These are phyloP conservation scores for Paracamarosporium sp. DNA, from an alignment of 2,329 filamentous ascomycete genomes.

Conservation along the genomic window DNA sequence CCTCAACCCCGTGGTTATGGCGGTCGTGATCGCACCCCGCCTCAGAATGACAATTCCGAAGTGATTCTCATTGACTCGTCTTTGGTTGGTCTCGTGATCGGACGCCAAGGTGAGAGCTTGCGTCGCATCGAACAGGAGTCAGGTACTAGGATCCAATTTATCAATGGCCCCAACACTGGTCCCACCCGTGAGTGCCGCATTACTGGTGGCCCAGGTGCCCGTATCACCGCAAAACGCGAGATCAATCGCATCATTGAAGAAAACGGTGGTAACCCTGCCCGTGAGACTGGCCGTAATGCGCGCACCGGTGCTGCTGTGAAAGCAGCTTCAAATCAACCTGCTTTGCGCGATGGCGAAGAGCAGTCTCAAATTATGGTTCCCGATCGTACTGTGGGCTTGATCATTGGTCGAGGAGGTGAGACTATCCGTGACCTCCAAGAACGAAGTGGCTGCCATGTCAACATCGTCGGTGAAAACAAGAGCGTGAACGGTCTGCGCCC, in stretches of 20 bases:
- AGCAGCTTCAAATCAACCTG: conserved; percentile 47
- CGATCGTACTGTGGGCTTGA: conserved; percentile 88
- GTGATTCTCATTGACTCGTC: conserved; percentile 86
- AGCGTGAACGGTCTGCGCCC: conserved; percentile 88
- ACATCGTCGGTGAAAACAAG: conserved; percentile 92
- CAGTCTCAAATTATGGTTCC: conserved; percentile 94
- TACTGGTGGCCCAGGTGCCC: conserved; percentile 72
- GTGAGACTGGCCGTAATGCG: conserved; percentile 46
- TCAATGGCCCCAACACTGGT: conserved; percentile 77
- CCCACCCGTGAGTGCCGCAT: conserved; percentile 86
- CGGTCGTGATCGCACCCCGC: conserved; percentile 65
- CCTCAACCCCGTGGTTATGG: conserved; percentile 59
- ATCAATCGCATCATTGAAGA: conserved; percentile 91
- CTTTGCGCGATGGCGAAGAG: conserved; percentile 79
- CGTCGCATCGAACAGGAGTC: conserved; percentile 84
- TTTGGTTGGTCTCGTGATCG: conserved; percentile 88
- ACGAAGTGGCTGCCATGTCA: conserved; percentile 91
- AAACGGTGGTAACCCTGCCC: conserved; percentile 65
- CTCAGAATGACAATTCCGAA: conserved; percentile 75
- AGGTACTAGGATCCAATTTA: conserved; percentile 84
- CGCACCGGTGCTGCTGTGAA: conserved; percentile 50
- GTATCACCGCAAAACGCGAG: conserved; percentile 79
- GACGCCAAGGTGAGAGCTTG: conserved; percentile 87
- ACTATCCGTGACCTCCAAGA: conserved; percentile 93
- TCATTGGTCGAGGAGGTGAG: conserved; percentile 92